These are phyloP conservation scores for Rhazya stricta DNA, from an alignment of 257 asterid species.

Conservation along the genomic window DNA sequence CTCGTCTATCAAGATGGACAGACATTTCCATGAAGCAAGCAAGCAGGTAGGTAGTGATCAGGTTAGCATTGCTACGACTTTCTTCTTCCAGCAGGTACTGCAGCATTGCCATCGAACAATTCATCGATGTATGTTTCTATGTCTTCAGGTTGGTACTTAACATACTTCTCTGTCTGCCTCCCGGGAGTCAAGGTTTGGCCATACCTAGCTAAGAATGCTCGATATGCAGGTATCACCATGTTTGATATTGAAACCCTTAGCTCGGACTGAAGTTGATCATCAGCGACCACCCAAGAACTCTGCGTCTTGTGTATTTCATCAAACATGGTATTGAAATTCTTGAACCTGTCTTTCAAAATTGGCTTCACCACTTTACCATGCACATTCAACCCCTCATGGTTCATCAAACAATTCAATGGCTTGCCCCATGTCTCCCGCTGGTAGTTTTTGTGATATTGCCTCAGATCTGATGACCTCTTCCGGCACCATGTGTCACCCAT, in stretches of 20 bases:
- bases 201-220: constrained; percentile 77
- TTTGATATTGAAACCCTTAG: constrained; percentile 82
- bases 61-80: constrained; percentile 22
- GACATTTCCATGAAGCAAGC: not conserved
- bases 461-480: constrained; percentile 63
- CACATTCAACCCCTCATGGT: constrained; percentile 60
- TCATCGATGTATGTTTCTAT: constrained; percentile 64
- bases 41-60: not conserved
- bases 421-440: constrained; percentile 94
- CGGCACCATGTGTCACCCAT: constrained; percentile 69
- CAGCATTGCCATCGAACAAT: constrained; percentile 64
- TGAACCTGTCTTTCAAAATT: constrained; percentile 73
- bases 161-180: constrained; percentile 87
- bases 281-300: constrained; percentile 74
- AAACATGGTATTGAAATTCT: constrained; percentile 66
- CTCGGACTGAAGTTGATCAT: constrained; percentile 92
- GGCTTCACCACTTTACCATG: constrained; percentile 79
- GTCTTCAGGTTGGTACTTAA: constrained; percentile 78
- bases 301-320: constrained; percentile 83
- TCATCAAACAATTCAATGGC: constrained; percentile 42
- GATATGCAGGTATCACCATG: constrained; percentile 92
- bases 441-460: constrained; percentile 76
- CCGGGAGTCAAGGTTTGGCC: constrained; percentile 72
- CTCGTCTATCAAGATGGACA: not conserved
- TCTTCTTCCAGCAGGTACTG: constrained; percentile 47